Conservation (phyloP, 2,329 filamentous ascomycete genomes). For the Botrytis fabae region DNA sequence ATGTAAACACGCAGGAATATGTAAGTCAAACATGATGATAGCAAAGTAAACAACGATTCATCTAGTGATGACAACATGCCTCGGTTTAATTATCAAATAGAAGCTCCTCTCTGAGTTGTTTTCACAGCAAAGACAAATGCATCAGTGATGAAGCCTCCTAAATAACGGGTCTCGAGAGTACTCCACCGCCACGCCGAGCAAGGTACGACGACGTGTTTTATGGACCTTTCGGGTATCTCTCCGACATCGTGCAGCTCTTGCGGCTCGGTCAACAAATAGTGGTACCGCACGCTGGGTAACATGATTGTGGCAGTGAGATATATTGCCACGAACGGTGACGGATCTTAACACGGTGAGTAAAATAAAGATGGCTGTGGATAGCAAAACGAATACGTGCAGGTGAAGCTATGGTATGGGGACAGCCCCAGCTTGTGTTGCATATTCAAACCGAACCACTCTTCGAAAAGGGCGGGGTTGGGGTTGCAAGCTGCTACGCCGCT, state of each 20-base stretch:
- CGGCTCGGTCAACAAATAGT: conserved; percentile 1
- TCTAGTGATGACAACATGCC: conserved; percentile 6
- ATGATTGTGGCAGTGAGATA: background rate
- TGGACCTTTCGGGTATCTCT: conserved; percentile 10
- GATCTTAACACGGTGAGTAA: conserved; percentile 7
- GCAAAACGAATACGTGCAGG: conserved; percentile 12
- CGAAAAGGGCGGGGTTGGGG: conserved; percentile 19
- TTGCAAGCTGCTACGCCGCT: background rate
- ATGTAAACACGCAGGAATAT: background rate
- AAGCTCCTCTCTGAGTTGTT: conserved; percentile 16
- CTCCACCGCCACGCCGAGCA: conserved; percentile 16
- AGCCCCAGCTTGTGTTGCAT: conserved; percentile 9
- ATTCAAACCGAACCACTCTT: background rate
- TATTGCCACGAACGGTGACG: conserved; percentile 9
- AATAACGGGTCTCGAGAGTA: background rate
- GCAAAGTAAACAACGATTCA: conserved; percentile 9
- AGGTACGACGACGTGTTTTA: conserved; percentile 20
- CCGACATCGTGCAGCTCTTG: conserved; percentile 6
- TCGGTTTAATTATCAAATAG: background rate
- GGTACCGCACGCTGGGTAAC: conserved; percentile 5
- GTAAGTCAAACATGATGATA: background rate
- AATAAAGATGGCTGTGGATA: conserved; percentile 1
- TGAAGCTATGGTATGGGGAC: conserved; percentile 1
- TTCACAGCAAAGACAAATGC: background rate
- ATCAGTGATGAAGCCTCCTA: background rate